These are phyloP conservation scores for Aspergillus glaucus DNA, from an alignment of 2,329 filamentous ascomycete genomes.

Conservation along the genomic window DNA sequence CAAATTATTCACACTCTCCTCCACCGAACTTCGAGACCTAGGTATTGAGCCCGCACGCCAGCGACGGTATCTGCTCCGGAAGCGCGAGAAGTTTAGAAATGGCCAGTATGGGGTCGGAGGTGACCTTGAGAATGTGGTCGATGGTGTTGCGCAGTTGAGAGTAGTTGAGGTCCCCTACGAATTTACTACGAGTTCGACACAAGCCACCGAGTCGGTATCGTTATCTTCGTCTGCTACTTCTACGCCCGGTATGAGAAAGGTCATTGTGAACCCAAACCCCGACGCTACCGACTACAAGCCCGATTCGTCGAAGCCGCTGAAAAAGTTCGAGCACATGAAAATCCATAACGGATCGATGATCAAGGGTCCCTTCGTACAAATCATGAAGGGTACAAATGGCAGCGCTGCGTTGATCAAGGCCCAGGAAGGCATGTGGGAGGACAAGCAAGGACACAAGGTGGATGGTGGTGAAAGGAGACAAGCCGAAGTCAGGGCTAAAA, in stretches of 20 bases:
- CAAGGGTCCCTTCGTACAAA: slow-evolving; percentile 65
- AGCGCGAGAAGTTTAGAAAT: slow-evolving; percentile 76
- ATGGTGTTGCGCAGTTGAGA: slow-evolving; percentile 53
- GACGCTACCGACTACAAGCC: slow-evolving; percentile 51
- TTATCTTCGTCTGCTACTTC: slow-evolving; percentile 45
- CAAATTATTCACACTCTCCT: slow-evolving; percentile 75
- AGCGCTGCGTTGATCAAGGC: slow-evolving; percentile 61
- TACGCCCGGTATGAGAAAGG: slow-evolving; percentile 50
- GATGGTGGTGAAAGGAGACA: slow-evolving; percentile 91
- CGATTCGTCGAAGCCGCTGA: slow-evolving; percentile 39
- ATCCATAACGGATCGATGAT: slow-evolving; percentile 65
- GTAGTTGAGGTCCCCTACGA: slow-evolving; percentile 50
- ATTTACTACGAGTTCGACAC: slow-evolving; percentile 18
- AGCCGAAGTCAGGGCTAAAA: slow-evolving; percentile 82
- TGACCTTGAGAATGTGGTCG: slow-evolving; percentile 67
- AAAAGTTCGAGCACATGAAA: slow-evolving; percentile 58
- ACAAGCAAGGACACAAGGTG: slow-evolving; percentile 79
- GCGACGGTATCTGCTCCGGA: slow-evolving; percentile 76
- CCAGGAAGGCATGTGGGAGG: slow-evolving; percentile 89
- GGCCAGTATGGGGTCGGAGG: slow-evolving; percentile 76
- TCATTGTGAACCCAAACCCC: slow-evolving; percentile 56
- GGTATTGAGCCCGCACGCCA: slow-evolving; percentile 81
- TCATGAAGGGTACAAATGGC: slow-evolving; percentile 55
- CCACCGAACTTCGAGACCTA: slow-evolving; percentile 69
- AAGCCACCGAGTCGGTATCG: slow-evolving; percentile 15